Percentiles rank a stretch among this genome's conserved stretches.
Conservation (phyloP, 2,329 filamentous ascomycete species). For the Westerdykella ornata region DNA sequence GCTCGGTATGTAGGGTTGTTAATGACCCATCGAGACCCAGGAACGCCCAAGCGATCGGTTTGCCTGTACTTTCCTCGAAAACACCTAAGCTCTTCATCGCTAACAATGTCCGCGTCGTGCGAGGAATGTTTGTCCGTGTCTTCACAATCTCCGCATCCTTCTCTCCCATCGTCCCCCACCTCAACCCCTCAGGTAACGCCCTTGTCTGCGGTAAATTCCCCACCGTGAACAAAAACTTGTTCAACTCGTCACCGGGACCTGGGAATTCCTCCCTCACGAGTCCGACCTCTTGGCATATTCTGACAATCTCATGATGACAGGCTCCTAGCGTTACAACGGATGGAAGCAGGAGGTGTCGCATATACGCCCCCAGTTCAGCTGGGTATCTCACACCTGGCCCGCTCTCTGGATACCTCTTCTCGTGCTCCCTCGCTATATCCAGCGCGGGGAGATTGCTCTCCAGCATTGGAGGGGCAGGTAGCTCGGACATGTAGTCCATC, state of each 20-base stretch:
- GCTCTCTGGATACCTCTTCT: slow-evolving; percentile 19
- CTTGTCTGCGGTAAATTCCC: slow-evolving; percentile 41
- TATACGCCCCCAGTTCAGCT: slow-evolving; percentile 17
- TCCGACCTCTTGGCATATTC: slow-evolving; percentile 16
- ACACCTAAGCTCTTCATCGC: slow-evolving; percentile 37
- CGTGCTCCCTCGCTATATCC: slow-evolving; percentile 25
- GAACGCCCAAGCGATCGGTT: slow-evolving; percentile 60
- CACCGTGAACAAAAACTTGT: slow-evolving; percentile 54
- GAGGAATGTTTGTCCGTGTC: slow-evolving; percentile 46
- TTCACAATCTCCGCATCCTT: slow-evolving; percentile 52
- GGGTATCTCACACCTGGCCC: slow-evolving; percentile 17
- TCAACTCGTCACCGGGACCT: slow-evolving; percentile 28
- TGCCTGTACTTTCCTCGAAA: slow-evolving; percentile 41
- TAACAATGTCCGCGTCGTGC: slow-evolving; percentile 45
- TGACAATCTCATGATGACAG: slow-evolving; percentile 32
- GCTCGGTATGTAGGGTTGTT: slow-evolving; percentile 55
- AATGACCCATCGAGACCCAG: slow-evolving; percentile 56
- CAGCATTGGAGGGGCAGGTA: slow-evolving; percentile 23
- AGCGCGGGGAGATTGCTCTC: slow-evolving; percentile 19
- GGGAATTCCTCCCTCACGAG: slow-evolving; percentile 27
- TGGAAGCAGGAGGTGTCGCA: slow-evolving; percentile 28
- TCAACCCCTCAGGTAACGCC: slow-evolving; percentile 44
- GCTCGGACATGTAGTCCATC: slow-evolving; percentile 23
- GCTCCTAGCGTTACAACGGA: slow-evolving; percentile 42
- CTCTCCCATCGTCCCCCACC: slow-evolving; percentile 50